phyloP scores from a whole-genome alignment of 2,329 filamentous ascomycete species.

The Aspergillus japonicus region DNA sequence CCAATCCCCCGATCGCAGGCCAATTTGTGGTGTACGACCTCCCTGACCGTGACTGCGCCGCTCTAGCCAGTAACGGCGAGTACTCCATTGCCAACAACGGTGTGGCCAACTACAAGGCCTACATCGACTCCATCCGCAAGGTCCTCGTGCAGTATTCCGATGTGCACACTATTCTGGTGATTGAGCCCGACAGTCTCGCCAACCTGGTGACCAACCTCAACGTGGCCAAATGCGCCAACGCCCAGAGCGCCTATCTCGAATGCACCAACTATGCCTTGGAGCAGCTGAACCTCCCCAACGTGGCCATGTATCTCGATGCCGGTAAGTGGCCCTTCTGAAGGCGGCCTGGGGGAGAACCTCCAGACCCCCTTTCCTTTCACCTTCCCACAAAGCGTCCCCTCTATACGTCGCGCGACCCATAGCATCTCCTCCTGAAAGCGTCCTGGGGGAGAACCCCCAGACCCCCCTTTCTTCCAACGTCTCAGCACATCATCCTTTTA shows the following conservation, averaged over 20 bases:
- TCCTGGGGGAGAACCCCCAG: too few species aligned
- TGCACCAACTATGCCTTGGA: constrained; percentile 57
- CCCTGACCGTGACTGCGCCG: constrained; percentile 63
- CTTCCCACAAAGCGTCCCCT: neutral
- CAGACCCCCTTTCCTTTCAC: neutral
- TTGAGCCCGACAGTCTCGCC: constrained; percentile 62
- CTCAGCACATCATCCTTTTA: too few species aligned
- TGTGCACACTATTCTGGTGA: constrained; percentile 50
- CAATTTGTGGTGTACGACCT: constrained; percentile 63
- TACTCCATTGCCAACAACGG: constrained; percentile 55
- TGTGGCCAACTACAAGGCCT: constrained; percentile 52
- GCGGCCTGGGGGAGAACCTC: neutral
- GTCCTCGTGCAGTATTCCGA: constrained; percentile 56
- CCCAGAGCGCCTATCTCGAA: constrained; percentile 55
- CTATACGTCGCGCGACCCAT: neutral
- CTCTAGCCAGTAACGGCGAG: constrained; percentile 63
- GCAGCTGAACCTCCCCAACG: constrained; percentile 59
- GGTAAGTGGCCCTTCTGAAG: constrained; percentile 33
- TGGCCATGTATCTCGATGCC: constrained; percentile 63
- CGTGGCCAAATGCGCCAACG: constrained; percentile 55
- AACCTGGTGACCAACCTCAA: constrained; percentile 63
- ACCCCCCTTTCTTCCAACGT: too few species aligned
- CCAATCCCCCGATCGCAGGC: constrained; percentile 47
- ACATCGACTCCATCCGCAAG: constrained; percentile 56
- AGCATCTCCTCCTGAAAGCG: too few species aligned